Evolutionary conservation across 306 rosid species (phyloP), one percentile per base, ranked within the genome.

Genomic region (Luffa aegyptiaca): DNA sequence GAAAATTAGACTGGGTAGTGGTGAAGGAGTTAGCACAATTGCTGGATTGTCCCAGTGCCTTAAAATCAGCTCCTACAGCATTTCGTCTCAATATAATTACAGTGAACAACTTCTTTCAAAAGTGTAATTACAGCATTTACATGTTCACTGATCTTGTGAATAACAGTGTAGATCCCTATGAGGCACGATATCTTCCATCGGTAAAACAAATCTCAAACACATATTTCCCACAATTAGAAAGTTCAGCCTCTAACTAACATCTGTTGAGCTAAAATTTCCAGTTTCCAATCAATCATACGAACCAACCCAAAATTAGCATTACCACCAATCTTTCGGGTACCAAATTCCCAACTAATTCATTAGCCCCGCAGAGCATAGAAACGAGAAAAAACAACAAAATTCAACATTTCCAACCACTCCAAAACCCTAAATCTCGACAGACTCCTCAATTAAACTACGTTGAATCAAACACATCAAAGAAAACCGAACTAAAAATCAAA

Each of bases 391-490:
- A 57, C n/a, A 16, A 63, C 37, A 33, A 49, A 79, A 48, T 35
- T 78, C 81, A 61, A 79, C 35, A 69, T 48, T 51, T 35, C 5
- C 46, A 79, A 46, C 21, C 5, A 79, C 49, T 51, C 33, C 59
- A 78, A 79, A 79, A 65, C 82, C 82, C 82, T 79, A 79, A 79
- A 79, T 73, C 78, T 73, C 49, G 16, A 65, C 13, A 45, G 37
- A 14, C 62, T 1, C 37, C 5, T 33, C 33, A 79, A 79, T 49
- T 42, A 48, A 66, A 8, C 73, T 8, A 77, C 18, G 58, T 59
- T 10, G 33, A 49, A 8, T 49, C 62, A 26, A 73, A 73, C 45
- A 73, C 13, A 52, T 73, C 45, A 73, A 73, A 16, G 11, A 48
- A 73, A 73, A 33, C 18, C 44, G 8, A 17, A 10, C 81, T 52